These are phyloP conservation scores for Alternaria arborescens DNA, from an alignment of 2,329 filamentous ascomycete genomes.

Conservation along the genomic window DNA sequence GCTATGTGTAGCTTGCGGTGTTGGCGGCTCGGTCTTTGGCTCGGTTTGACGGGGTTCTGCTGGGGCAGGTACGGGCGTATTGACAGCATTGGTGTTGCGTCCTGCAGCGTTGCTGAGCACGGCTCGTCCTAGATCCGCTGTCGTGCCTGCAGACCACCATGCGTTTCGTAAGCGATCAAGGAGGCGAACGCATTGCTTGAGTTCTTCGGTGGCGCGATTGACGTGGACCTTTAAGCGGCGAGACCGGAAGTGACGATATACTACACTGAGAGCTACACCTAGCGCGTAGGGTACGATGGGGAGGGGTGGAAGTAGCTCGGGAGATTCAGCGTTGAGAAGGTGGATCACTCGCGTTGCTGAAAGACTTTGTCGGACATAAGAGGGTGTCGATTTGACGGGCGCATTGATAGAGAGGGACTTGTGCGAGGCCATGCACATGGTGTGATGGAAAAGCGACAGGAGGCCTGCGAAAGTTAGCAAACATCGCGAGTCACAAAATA, in stretches of 20 bases:
- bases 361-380: constrained; percentile 63
- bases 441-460: constrained; percentile 65
- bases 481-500: constrained; percentile 11
- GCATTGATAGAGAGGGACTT: constrained; percentile 57
- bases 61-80: constrained; percentile 39
- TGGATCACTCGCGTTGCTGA: constrained; percentile 65
- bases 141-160: constrained; percentile 58
- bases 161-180: constrained; percentile 55
- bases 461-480: constrained; percentile 50
- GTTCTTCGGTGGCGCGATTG: constrained; percentile 56
- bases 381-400: constrained; percentile 58
- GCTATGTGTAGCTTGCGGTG: constrained; percentile 27
- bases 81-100: constrained; percentile 45
- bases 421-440: constrained; percentile 65
- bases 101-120: constrained; percentile 52
- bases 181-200: constrained; percentile 55
- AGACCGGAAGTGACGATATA: constrained; percentile 65
- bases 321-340: constrained; percentile 58
- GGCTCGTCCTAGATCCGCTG: constrained; percentile 53
- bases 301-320: constrained; percentile 59
- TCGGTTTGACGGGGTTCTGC: constrained; percentile 30
- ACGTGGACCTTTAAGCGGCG: constrained; percentile 59
- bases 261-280: constrained; percentile 63
- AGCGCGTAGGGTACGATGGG: constrained; percentile 66
- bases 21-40: constrained; percentile 31